Conservation (phyloP, 257 asterid species). For the Henckelia pumila region DNA sequence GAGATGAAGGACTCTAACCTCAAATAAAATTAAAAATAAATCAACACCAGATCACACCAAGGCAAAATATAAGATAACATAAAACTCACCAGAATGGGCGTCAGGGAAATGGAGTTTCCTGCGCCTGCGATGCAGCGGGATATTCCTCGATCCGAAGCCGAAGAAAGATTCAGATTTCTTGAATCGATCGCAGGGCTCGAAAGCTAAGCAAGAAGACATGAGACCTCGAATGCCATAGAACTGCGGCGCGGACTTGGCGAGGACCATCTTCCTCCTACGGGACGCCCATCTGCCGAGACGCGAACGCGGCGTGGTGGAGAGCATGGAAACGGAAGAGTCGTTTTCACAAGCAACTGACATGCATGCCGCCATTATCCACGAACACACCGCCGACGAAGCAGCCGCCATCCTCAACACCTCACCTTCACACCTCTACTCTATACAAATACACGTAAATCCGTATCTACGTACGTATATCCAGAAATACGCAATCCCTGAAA, state of each 20-base stretch:
- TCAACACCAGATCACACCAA: conserved; percentile 8
- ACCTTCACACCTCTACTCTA: not conserved
- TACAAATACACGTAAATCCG: not conserved
- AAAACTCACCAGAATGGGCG: conserved; percentile 41
- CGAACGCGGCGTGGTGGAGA: conserved; percentile 31
- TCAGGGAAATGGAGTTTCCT: conserved; percentile 33
- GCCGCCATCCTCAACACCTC: conserved; percentile 34
- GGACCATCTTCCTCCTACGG: conserved; percentile 39
- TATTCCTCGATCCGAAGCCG: conserved; percentile 43
- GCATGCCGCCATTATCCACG: conserved; percentile 88
- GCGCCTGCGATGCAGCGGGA: conserved; percentile 40
- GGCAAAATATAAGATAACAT: conserved; percentile 5
- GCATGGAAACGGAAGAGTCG: conserved; percentile 39
- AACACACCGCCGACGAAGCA: conserved; percentile 59
- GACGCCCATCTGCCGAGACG: conserved; percentile 46
- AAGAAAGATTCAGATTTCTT: conserved; percentile 36
- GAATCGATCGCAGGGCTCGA: conserved; percentile 59
- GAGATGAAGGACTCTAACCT: not conserved
- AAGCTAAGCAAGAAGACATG: conserved; percentile 46
- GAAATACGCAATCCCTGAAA: not conserved
- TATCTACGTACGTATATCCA: not conserved
- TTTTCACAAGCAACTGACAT: conserved; percentile 74
- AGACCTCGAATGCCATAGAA: conserved; percentile 43
- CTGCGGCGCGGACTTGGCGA: conserved; percentile 38
- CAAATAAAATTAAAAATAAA: conserved; percentile 12